Conservation (phyloP, 495 filamentous ascomycete genomes). For the Podospora tetraspora region DNA sequence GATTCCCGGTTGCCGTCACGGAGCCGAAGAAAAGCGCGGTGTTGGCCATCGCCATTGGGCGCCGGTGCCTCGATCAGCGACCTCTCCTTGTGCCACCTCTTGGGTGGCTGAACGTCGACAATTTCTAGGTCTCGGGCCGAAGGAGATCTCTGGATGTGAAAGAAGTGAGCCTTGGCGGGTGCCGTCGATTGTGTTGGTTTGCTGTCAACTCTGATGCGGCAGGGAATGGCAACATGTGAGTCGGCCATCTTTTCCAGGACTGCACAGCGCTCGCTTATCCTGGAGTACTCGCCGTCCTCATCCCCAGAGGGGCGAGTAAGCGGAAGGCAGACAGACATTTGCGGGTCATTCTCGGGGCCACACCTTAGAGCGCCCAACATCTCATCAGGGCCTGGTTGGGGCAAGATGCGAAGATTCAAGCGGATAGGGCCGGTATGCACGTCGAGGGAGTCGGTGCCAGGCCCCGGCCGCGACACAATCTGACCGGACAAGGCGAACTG, state of each 20-base stretch:
- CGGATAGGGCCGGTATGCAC: not conserved
- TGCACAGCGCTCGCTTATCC: not conserved
- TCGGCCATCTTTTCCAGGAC: not conserved
- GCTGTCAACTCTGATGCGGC: not conserved
- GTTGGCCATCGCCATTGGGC: not conserved
- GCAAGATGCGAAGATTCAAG: not conserved
- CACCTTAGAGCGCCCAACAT: not conserved
- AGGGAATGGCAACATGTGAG: not conserved
- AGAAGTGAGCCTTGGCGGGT: not conserved
- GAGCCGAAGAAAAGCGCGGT: not conserved
- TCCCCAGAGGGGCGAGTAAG: not conserved
- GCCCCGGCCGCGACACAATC: not conserved
- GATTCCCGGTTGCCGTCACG: not conserved
- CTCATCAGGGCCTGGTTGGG: not conserved
- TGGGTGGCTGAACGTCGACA: not conserved
- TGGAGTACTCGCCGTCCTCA: not conserved
- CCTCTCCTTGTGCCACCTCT: not conserved
- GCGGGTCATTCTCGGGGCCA: not conserved
- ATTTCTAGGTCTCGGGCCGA: not conserved
- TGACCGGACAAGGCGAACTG: not conserved
- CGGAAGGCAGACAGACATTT: not conserved
- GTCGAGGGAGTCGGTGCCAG: not conserved
- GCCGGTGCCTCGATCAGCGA: not conserved
- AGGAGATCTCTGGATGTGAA: not conserved
- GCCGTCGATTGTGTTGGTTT: not conserved